These are phyloP conservation scores for Leptographium procerum DNA, from an alignment of 2,329 filamentous ascomycete genomes.

Conservation along the genomic window DNA sequence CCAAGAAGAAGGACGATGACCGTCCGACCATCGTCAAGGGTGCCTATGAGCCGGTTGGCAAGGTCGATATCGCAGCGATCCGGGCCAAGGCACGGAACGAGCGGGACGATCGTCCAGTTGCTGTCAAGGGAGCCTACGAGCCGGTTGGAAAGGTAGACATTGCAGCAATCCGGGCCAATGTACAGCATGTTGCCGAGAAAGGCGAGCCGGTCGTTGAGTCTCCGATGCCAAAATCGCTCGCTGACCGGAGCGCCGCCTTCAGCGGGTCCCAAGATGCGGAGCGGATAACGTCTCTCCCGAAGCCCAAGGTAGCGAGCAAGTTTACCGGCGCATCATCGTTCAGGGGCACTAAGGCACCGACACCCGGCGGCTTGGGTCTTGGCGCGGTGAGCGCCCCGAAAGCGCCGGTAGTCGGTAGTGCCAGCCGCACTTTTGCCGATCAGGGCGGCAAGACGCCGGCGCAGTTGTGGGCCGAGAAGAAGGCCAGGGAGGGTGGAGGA, in stretches of 20 bases:
- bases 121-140: constrained; percentile 4
- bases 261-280: constrained; percentile 50
- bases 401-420: constrained; percentile 62
- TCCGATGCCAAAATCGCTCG: constrained; percentile 45
- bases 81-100: constrained; percentile 21
- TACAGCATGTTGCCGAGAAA: background rate
- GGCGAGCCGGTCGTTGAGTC: constrained; percentile 24
- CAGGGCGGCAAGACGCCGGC: constrained; percentile 92
- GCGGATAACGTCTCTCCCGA: constrained; percentile 76
- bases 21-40: constrained; percentile 79
- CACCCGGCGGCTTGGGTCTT: constrained; percentile 58
- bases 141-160: constrained; percentile 1
- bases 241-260: constrained; percentile 70
- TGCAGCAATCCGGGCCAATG: background rate
- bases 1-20: constrained; percentile 23
- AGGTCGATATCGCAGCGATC: constrained; percentile 73
- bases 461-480: constrained; percentile 95
- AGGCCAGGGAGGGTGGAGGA: constrained; percentile 61
- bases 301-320: constrained; percentile 88
- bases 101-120: constrained; percentile 1
- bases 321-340: constrained; percentile 65
- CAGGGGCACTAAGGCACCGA: constrained; percentile 78
- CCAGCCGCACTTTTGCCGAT: constrained; percentile 89
- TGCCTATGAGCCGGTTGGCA: constrained; percentile 64
- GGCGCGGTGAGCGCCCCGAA: constrained; percentile 48